Evolutionary conservation across 2,329 filamentous ascomycete genomes (phyloP), one percentile per base, ranked within the genome.

Genomic region (Fusarium liriodendri): DNA sequence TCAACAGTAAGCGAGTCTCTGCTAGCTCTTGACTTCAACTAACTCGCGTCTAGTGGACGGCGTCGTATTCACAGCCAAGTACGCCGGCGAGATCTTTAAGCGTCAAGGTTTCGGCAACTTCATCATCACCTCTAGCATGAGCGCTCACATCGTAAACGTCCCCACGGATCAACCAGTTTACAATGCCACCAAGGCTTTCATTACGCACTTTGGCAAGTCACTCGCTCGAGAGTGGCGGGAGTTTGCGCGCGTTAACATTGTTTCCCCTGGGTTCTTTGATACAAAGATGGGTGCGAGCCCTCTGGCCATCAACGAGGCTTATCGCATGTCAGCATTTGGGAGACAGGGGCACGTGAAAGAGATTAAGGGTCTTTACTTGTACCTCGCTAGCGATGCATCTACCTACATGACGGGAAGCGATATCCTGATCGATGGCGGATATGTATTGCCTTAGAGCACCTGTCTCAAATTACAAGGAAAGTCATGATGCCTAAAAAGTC

Each of bases 291-390:
- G 87, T 0, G 87, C 87, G 0, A 80, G 83, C 18, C 82, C 83
- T 0, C 50, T 66, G 3, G 82, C 82, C 3, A 70, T 85, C 9
- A 85, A 88, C 20, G 87, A 89, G 76, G 85, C 83, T 1, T 83
- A 85, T 52, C 77, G 85, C 1, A 89, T 89, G 87, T 82, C 87
- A 0, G 82, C 83, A 2, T 74, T 89, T 18, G 87, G 89, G 40
- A 86, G 90, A 69, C 87, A 91, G 71, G 90, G 88, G 29, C 87
- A 92, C 76, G 89, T 90, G 5, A 91, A 90, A 84, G 90, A 92
- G 83, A 83, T 92, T 72, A 92, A 92, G 85, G 90, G 89, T 6
- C 80, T 87, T 16, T 89, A 88, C 72, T 79, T 89, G 40, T 89
- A 88, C 76, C 80, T 89, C 33, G 85, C 85, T n/a, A 87, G 85